Conservation (phyloP, 192 early-diverging fungal species). For the Backusella circina region DNA sequence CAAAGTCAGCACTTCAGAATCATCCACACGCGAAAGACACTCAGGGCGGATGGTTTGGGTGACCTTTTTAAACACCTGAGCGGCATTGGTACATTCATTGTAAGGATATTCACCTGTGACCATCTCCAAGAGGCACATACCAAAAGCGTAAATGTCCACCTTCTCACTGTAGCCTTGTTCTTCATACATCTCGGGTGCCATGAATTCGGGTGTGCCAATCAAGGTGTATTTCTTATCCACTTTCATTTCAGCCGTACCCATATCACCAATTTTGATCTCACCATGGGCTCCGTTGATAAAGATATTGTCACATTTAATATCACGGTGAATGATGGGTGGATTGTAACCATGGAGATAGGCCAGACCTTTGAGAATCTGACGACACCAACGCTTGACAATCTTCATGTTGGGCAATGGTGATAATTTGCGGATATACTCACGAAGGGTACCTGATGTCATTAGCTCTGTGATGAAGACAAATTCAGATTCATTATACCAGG, state of each 20-base stretch:
- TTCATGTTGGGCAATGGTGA: conserved; percentile 64
- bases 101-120: conserved; percentile 84
- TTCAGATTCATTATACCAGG: conserved; percentile 70
- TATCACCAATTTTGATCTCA: conserved; percentile 82
- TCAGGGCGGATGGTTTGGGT: conserved; percentile 57
- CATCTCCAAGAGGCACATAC: conserved; percentile 82
- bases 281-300: conserved; percentile 85
- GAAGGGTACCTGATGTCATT: conserved; percentile 82
- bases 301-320: conserved; percentile 84
- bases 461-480: conserved; percentile 82
- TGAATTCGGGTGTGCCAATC: too few species aligned
- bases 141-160: conserved; percentile 84
- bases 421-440: conserved; percentile 75
- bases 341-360: conserved; percentile 73
- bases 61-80: conserved; percentile 78
- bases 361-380: conserved; percentile 76
- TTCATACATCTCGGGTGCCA: too few species aligned
- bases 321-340: conserved; percentile 80
- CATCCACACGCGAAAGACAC: conserved; percentile 57
- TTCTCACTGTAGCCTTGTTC: conserved; percentile 81
- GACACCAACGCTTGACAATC: conserved; percentile 76
- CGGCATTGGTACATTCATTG: conserved; percentile 76
- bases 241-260: conserved; percentile 83
- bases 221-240: conserved; percentile 76
- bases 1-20: conserved; percentile 63